phyloP scores from a whole-genome alignment of 2,329 filamentous ascomycete species.

The Fusarium sp. region DNA sequence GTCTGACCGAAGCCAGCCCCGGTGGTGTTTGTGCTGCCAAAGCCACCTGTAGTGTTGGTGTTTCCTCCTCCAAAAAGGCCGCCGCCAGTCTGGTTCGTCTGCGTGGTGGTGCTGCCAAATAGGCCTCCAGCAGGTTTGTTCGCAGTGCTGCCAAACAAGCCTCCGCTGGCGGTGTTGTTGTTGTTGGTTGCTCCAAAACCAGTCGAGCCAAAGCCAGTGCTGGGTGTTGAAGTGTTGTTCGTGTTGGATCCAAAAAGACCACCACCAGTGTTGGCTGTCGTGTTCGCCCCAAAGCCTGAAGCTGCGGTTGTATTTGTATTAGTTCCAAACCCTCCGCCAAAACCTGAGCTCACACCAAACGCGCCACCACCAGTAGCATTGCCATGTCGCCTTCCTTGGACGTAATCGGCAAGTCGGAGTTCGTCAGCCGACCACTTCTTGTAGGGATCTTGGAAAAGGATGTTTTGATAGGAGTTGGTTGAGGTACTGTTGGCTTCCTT shows the following conservation, averaged over 20 bases:
- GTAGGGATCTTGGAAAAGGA: slow-evolving; percentile 81
- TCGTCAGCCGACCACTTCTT: slow-evolving; percentile 92
- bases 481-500: slow-evolving; percentile 71
- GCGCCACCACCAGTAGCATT: slow-evolving; percentile 85
- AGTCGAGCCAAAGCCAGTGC: slow-evolving; percentile 40
- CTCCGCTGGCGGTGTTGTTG: slow-evolving; percentile 42
- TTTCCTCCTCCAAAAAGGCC: slow-evolving; percentile 41
- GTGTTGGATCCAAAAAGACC: slow-evolving; percentile 51
- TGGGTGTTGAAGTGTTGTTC: slow-evolving; percentile 41
- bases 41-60: slow-evolving; percentile 29
- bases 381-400: slow-evolving; percentile 83
- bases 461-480: slow-evolving; percentile 78
- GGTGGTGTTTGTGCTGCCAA: slow-evolving; percentile 32
- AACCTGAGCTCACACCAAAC: slow-evolving; percentile 72
- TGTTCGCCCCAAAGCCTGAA: slow-evolving; percentile 58
- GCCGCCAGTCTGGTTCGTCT: slow-evolving; percentile 38
- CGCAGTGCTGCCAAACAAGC: slow-evolving; percentile 44
- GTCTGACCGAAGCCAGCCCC: slow-evolving; percentile 52
- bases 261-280: slow-evolving; percentile 47
- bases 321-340: slow-evolving; percentile 62
- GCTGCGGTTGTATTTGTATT: slow-evolving; percentile 40
- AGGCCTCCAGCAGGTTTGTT: slow-evolving; percentile 47
- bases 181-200: slow-evolving; percentile 54
- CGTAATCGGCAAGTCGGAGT: slow-evolving; percentile 85
- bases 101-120: slow-evolving; percentile 47